Evolutionary conservation across 1,139 yeast species (phyloP).

Genomic region (Yamadazyma songkhlaensis): DNA sequence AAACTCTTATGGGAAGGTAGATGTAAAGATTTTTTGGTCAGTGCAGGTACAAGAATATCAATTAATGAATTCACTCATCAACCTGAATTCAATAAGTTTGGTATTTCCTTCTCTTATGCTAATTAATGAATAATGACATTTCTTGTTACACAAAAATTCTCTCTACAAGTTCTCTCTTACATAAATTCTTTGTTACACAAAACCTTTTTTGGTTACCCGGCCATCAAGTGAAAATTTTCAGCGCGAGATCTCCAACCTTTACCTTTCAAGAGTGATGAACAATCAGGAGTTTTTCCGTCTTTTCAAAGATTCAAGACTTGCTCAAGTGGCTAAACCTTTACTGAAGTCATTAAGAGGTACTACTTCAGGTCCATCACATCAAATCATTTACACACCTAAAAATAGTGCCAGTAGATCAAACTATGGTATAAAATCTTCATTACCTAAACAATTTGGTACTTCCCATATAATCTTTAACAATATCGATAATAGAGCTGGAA

Average conservation of each 20-base stretch:
- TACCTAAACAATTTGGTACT: conserved; percentile 43
- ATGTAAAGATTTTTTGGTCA: conserved; percentile 72
- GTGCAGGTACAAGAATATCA: conserved; percentile 64
- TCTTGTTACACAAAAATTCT: too few relatives aligned
- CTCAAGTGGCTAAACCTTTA: conserved; percentile 48
- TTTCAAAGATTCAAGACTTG: conserved; percentile 42
- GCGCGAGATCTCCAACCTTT: not conserved
- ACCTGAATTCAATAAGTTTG: conserved; percentile 39
- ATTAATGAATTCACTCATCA: conserved; percentile 26
- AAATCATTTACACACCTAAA: conserved; percentile 43
- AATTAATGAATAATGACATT: conserved; percentile 7
- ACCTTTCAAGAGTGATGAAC: conserved; percentile 9
- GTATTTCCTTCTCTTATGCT: conserved; percentile 38
- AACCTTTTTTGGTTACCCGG: too few relatives aligned
- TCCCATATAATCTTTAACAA: conserved; percentile 45
- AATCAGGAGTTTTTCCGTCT: conserved; percentile 38
- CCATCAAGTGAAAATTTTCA: conserved; percentile 6
- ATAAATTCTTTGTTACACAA: too few relatives aligned
- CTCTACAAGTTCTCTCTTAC: too few relatives aligned
- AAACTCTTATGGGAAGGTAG: conserved; percentile 87
- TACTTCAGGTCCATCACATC: conserved; percentile 40
- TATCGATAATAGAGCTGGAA: conserved; percentile 40
- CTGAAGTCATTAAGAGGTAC: conserved; percentile 31
- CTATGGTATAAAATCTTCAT: conserved; percentile 43
- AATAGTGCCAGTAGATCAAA: conserved; percentile 42